Conservation (phyloP, 305 asterid genomes). For the Andrographis paniculata region DNA sequence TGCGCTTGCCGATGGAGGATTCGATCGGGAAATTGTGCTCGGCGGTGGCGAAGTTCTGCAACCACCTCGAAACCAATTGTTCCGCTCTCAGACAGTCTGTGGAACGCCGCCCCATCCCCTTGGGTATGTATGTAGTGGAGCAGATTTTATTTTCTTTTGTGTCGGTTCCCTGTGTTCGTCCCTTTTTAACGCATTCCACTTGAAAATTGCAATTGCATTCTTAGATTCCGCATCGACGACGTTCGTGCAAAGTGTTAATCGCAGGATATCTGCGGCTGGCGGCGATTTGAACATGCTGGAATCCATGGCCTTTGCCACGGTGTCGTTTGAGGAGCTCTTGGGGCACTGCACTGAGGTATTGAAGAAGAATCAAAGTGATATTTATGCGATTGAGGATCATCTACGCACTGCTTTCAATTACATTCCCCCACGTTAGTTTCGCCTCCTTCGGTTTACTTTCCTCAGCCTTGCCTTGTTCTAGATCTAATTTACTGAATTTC, state of each 20-base stretch:
- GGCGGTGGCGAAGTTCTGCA: constrained; percentile 65
- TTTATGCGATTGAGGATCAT: constrained; percentile 46
- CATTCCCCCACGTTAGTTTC: constrained; percentile 33
- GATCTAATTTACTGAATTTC: background rate
- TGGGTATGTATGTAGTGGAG: constrained; percentile 36
- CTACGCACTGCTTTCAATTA: constrained; percentile 38
- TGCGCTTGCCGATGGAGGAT: constrained; percentile 46
- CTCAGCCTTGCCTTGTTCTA: background rate
- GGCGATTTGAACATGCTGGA: constrained; percentile 75
- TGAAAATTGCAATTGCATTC: background rate
- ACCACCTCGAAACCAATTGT: constrained; percentile 64
- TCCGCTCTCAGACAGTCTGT: constrained; percentile 73
- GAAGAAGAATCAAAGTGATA: constrained; percentile 54
- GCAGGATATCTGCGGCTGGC: constrained; percentile 47
- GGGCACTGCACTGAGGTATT: constrained; percentile 85
- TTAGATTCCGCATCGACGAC: constrained; percentile 88
- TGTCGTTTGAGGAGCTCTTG: constrained; percentile 89
- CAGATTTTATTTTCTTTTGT: too few species aligned
- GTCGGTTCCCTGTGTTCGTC: too few species aligned
- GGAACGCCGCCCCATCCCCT: constrained; percentile 86
- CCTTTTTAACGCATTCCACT: too few species aligned
- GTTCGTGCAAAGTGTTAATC: constrained; percentile 60
- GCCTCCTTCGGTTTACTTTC: background rate
- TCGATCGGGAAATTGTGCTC: constrained; percentile 52
- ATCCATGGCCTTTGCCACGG: constrained; percentile 79